These are phyloP conservation scores for Tylopilus sp. DNA, from an alignment of 768 basidiomycete genomes.

Conservation along the genomic window DNA sequence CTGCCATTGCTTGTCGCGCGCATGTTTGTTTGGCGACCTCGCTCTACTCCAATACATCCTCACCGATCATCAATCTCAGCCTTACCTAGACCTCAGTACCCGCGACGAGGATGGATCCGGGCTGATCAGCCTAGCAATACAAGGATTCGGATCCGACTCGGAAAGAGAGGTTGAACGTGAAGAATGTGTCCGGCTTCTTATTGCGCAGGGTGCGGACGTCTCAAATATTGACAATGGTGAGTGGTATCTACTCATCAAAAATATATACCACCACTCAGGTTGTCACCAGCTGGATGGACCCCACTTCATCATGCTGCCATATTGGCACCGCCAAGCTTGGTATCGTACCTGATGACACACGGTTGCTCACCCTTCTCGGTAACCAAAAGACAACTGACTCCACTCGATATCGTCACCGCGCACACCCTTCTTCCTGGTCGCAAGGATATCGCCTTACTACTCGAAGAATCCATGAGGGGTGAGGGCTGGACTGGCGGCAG, in stretches of 20 bases:
- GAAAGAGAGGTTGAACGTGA: slow-evolving; percentile 88
- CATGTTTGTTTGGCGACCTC: slow-evolving; percentile 77
- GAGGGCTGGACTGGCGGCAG: slow-evolving; percentile 79
- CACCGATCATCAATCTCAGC: slow-evolving; percentile 61
- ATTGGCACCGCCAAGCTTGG: slow-evolving; percentile 82
- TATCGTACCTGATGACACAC: slow-evolving; percentile 90
- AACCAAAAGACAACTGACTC: slow-evolving; percentile 77
- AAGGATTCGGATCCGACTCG: slow-evolving; percentile 78
- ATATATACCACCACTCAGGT: slow-evolving; percentile 3
- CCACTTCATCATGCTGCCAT: slow-evolving; percentile 90
- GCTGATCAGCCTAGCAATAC: slow-evolving; percentile 71
- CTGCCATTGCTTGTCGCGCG: slow-evolving; percentile 68
- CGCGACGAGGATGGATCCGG: slow-evolving; percentile 87
- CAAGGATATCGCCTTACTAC: slow-evolving; percentile 79
- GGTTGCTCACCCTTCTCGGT: slow-evolving; percentile 79
- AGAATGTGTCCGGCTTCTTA: slow-evolving; percentile 79
- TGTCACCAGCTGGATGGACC: slow-evolving; percentile 81
- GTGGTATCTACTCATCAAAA: slow-evolving; percentile 17
- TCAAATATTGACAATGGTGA: slow-evolving; percentile 58
- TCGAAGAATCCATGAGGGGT: slow-evolving; percentile 85
- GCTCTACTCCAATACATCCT: slow-evolving; percentile 69
- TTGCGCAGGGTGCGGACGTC: slow-evolving; percentile 74
- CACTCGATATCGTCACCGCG: slow-evolving; percentile 87
- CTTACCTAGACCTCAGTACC: slow-evolving; percentile 60
- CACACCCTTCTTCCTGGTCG: slow-evolving; percentile 79